Conservation (phyloP, 805 yeast genomes). For the Pichia manshurica region DNA sequence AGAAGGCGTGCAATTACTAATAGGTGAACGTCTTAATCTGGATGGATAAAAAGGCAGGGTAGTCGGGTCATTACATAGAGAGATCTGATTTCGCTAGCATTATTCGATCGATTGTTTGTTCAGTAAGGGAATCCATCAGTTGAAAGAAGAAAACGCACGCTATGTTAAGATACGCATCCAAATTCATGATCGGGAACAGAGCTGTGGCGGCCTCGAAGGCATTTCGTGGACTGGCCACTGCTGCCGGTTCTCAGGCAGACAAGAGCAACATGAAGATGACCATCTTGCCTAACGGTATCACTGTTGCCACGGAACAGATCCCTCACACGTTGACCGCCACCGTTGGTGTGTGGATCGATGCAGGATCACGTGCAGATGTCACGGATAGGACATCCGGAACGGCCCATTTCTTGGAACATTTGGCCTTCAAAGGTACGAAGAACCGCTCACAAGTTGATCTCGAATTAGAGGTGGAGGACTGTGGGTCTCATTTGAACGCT, state of each 20-base stretch:
- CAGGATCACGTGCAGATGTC: slow-evolving; percentile 95
- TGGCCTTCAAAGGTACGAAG: slow-evolving; percentile 92
- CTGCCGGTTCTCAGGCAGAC: too few relatives aligned
- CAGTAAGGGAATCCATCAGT: too few relatives aligned
- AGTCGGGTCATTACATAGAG: too few relatives aligned
- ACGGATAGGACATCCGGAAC: slow-evolving; percentile 79
- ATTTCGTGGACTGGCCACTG: not conserved
- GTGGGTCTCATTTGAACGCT: slow-evolving; percentile 97
- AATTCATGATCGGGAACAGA: not conserved
- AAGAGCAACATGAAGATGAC: slow-evolving; percentile 57
- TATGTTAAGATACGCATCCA: slow-evolving; percentile 7
- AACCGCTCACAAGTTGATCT: slow-evolving; percentile 73
- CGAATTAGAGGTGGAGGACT: slow-evolving; percentile 90
- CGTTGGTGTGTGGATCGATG: slow-evolving; percentile 97
- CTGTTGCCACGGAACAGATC: slow-evolving; percentile 84
- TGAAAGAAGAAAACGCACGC: not conserved
- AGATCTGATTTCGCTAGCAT: too few relatives aligned
- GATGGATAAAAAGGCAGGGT: too few relatives aligned
- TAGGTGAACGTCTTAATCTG: too few relatives aligned
- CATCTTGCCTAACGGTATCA: slow-evolving; percentile 80
- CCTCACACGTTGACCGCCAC: slow-evolving; percentile 93
- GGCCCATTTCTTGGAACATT: slow-evolving; percentile 94
- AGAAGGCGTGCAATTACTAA: too few relatives aligned
- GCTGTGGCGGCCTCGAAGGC: not conserved
- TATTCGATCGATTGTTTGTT: too few relatives aligned